phyloP scores from a whole-genome alignment of 345 rosid species.

The Melastoma malabathricum region DNA sequence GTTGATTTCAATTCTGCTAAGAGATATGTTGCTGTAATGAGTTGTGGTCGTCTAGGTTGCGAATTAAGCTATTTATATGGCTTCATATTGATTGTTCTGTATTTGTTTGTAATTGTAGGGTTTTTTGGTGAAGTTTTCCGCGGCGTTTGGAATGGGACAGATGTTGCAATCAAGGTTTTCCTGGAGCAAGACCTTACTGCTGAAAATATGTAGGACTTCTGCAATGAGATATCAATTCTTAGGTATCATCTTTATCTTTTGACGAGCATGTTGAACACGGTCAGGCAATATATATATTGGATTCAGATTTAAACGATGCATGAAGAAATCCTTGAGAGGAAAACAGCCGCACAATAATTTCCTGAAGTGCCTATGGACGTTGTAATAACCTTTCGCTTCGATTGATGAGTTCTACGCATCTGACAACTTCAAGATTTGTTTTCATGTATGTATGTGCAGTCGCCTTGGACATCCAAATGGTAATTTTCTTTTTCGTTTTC shows the following conservation, averaged over 20 bases:
- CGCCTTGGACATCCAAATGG: constrained; percentile 98
- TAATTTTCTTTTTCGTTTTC: constrained; percentile 21
- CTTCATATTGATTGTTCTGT: no score
- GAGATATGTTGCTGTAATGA: no score
- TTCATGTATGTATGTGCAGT: constrained; percentile 34
- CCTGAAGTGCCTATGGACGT: no score
- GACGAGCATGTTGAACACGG: background rate
- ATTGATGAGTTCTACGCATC: constrained; percentile 6
- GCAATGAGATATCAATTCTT: constrained; percentile 95
- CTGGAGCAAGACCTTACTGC: constrained; percentile 94
- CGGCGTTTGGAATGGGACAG: constrained; percentile 96
- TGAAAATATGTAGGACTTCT: constrained; percentile 96
- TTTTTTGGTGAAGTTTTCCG: constrained; percentile 97
- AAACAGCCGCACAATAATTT: no score
- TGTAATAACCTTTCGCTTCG: background rate
- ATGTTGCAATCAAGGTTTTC: constrained; percentile 91
- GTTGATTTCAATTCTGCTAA: no score
- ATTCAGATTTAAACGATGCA: no score
- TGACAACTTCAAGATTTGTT: constrained; percentile 10
- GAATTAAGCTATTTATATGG: no score
- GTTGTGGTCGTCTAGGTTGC: no score
- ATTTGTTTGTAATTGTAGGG: constrained; percentile 22
- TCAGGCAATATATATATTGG: no score
- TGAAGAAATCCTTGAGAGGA: no score
- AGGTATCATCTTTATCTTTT: constrained; percentile 35